A percentile compares a stretch with the other conserved stretches of the same genome.
Conservation (phyloP, 1,284 basidiomycete genomes). For the Chondrostereum purpureum region DNA sequence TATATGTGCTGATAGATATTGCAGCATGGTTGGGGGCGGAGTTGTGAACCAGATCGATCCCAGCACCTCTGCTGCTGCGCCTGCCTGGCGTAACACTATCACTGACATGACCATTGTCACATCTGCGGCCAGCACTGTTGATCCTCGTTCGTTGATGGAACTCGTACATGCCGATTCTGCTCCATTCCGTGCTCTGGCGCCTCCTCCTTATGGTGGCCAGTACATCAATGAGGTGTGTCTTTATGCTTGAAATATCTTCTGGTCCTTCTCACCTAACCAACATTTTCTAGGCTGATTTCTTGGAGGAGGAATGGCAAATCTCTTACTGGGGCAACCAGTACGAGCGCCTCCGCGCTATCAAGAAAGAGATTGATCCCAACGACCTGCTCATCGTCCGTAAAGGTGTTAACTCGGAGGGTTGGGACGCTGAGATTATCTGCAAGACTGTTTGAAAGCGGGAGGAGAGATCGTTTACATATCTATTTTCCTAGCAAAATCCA, state of each 20-base stretch:
- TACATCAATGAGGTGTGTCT: slow-evolving; percentile 8
- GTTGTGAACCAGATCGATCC: slow-evolving; percentile 1
- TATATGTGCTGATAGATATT: no score
- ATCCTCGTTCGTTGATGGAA: slow-evolving; percentile 1
- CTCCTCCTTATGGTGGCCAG: slow-evolving; percentile 7
- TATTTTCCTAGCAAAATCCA: no score
- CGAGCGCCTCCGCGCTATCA: slow-evolving; percentile 8
- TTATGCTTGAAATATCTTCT: background rate
- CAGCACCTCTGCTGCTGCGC: slow-evolving; percentile 1
- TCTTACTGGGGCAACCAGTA: slow-evolving; percentile 7
- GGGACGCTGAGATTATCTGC: slow-evolving; percentile 5
- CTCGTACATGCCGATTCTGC: slow-evolving; percentile 2
- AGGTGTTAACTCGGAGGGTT: slow-evolving; percentile 10
- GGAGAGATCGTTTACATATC: no score
- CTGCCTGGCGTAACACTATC: slow-evolving; percentile 9
- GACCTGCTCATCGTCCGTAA: slow-evolving; percentile 8
- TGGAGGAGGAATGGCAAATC: slow-evolving; percentile 3
- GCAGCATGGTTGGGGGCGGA: slow-evolving; percentile 10
- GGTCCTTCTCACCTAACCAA: background rate
- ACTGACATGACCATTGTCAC: slow-evolving; percentile 4
- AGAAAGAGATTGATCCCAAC: slow-evolving; percentile 9
- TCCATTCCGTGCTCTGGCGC: slow-evolving; percentile 5
- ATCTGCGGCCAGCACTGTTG: background rate
- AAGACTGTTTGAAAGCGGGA: no score
- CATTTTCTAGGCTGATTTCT: slow-evolving; percentile 4